These are phyloP conservation scores for Albizia julibrissin DNA, from an alignment of 306 rosid species.

Conservation along the genomic window DNA sequence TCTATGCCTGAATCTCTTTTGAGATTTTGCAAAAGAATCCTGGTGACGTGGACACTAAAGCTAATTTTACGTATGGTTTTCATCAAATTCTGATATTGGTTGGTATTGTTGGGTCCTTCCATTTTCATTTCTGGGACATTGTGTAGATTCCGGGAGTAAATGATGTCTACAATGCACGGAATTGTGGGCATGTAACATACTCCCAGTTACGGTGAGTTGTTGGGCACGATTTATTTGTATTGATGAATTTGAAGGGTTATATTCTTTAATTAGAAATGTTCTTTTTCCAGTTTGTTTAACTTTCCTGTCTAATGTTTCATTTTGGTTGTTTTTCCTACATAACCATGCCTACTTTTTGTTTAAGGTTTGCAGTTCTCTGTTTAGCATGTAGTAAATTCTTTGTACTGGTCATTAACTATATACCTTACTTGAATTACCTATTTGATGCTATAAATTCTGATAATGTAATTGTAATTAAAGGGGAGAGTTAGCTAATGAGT, in stretches of 20 bases:
- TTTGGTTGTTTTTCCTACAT: slow-evolving; percentile 1
- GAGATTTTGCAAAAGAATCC: background rate
- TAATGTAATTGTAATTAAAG: background rate
- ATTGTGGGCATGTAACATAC: background rate
- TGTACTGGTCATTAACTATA: background rate
- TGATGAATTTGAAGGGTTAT: slow-evolving; percentile 17
- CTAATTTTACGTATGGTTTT: slow-evolving; percentile 10
- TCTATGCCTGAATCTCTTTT: background rate
- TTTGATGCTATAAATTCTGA: background rate
- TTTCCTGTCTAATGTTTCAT: slow-evolving; percentile 3
- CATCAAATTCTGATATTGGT: background rate
- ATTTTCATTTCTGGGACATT: background rate
- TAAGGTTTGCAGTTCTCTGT: background rate
- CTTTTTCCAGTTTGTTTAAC: background rate
- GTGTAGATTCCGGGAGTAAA: background rate
- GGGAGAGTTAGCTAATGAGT: background rate
- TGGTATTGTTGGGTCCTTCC: background rate
- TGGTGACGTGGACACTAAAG: background rate
- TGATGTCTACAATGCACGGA: background rate
- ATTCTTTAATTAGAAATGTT: background rate
- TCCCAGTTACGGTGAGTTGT: background rate
- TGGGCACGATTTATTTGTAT: background rate
- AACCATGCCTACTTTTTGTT: background rate
- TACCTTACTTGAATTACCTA: background rate
- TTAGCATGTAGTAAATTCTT: background rate